Percentiles rank a stretch among this genome's conserved stretches.
These are phyloP conservation scores for Apiotrichum gamsii DNA, from an alignment of 1,284 basidiomycete genomes.

Conservation along the genomic window DNA sequence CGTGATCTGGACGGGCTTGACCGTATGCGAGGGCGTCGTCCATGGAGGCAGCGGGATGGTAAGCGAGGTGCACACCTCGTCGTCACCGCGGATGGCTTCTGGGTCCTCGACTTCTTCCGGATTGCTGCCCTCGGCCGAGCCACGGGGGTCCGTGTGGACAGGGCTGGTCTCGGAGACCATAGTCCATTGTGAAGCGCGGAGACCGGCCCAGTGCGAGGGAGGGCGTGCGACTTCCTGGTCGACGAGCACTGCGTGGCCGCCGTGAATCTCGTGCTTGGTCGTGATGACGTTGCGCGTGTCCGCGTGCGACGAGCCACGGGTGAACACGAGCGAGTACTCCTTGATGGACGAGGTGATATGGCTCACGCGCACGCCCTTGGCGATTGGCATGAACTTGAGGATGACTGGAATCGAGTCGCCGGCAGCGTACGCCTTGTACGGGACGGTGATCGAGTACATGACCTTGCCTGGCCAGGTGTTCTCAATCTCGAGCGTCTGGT, in stretches of 20 bases:
- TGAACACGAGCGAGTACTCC: constrained; percentile 62
- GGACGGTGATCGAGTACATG: constrained; percentile 69
- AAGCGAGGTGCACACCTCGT: constrained; percentile 50
- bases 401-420: constrained; percentile 74
- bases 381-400: constrained; percentile 77
- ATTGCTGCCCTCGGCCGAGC: neutral
- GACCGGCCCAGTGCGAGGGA: constrained; percentile 21
- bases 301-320: constrained; percentile 58
- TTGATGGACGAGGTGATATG: constrained; percentile 64
- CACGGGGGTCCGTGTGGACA: neutral
- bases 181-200: neutral
- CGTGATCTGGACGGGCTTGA: constrained; percentile 60
- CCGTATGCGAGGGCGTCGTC: constrained; percentile 56
- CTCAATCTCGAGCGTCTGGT: constrained; percentile 84
- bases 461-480: constrained; percentile 94
- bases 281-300: constrained; percentile 59
- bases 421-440: constrained; percentile 68
- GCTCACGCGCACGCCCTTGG: constrained; percentile 72
- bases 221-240: constrained; percentile 26
- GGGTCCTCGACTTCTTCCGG: constrained; percentile 20
- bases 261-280: constrained; percentile 63
- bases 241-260: constrained; percentile 53
- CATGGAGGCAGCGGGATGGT: constrained; percentile 49
- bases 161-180: neutral
- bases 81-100: constrained; percentile 40